phyloP scores from a whole-genome alignment of 352 stramenopile genomes.

The Globisporangium acanthophoron region DNA sequence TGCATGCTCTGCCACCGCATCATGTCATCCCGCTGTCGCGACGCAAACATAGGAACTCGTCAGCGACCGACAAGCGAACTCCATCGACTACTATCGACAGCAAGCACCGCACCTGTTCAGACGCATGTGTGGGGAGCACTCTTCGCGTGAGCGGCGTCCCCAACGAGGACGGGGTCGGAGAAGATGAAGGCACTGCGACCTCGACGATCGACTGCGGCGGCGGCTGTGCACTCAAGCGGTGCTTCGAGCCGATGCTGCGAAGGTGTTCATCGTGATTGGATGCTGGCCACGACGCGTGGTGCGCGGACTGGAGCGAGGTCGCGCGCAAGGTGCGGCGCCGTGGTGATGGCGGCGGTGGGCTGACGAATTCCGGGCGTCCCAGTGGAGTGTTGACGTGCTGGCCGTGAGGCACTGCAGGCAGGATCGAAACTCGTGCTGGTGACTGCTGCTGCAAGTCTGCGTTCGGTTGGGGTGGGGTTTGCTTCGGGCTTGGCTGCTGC shows the following conservation, averaged over 20 bases:
- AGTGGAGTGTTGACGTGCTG: constrained; percentile 7
- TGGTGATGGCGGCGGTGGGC: constrained; percentile 8
- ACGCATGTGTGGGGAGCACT: not conserved
- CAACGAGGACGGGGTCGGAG: not conserved
- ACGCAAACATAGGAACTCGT: not conserved
- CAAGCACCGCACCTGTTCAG: not conserved
- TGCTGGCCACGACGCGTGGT: constrained; percentile 3
- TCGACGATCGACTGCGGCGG: not conserved
- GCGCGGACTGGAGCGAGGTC: not conserved
- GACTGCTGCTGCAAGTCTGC: constrained; percentile 5
- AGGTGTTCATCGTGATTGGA: constrained; percentile 10
- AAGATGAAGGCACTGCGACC: not conserved
- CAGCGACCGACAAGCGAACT: not conserved
- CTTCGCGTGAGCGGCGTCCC: not conserved
- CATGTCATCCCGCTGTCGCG: constrained; percentile 21
- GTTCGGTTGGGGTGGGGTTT: not conserved
- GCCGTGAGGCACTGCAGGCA: not conserved
- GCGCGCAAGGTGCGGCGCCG: constrained; percentile 16
- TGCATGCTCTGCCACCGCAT: constrained; percentile 65
- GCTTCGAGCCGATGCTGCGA: constrained; percentile 6
- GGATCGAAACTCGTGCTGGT: not conserved
- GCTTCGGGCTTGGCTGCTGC: not conserved
- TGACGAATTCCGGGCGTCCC: constrained; percentile 7
- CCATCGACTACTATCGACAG: not conserved
- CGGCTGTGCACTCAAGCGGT: constrained; percentile 3